Evolutionary conservation across 352 stramenopile genomes (phyloP).

Genomic region (Vaucheria bursata): DNA sequence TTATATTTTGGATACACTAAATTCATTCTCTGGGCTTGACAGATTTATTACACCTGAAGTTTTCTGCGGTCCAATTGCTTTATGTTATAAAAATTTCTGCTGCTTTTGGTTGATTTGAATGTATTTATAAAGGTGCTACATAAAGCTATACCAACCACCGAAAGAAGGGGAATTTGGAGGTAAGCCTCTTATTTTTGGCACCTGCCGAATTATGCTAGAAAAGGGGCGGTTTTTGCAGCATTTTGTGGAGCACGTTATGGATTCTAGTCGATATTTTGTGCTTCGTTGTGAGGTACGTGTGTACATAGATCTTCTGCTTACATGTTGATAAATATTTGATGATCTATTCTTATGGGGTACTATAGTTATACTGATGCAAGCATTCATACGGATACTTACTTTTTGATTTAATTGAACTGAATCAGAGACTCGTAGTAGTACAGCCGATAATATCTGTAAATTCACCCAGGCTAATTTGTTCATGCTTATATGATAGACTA

Average conservation of each 20-base stretch:
- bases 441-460: too few species aligned
- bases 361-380: too few species aligned
- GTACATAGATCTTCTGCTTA: too few species aligned
- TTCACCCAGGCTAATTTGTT: too few species aligned
- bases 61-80: neutral
- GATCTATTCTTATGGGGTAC: too few species aligned
- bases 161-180: conserved; percentile 27
- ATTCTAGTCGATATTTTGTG: conserved; percentile 37
- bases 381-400: too few species aligned
- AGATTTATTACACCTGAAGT: neutral
- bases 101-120: neutral
- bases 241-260: conserved; percentile 36
- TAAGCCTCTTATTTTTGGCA: conserved; percentile 13
- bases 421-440: too few species aligned
- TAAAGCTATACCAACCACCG: conserved; percentile 31
- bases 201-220: conserved; percentile 16
- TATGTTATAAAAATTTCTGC: neutral
- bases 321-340: too few species aligned
- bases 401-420: too few species aligned
- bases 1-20: too few species aligned
- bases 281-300: conserved; percentile 17
- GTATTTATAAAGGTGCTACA: conserved; percentile 6
- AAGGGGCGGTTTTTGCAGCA: conserved; percentile 17
- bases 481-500: too few species aligned
- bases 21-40: neutral